Evolutionary conservation across 1,139 yeast genomes (phyloP).

Genomic region (Petasospora rhodanensis): DNA sequence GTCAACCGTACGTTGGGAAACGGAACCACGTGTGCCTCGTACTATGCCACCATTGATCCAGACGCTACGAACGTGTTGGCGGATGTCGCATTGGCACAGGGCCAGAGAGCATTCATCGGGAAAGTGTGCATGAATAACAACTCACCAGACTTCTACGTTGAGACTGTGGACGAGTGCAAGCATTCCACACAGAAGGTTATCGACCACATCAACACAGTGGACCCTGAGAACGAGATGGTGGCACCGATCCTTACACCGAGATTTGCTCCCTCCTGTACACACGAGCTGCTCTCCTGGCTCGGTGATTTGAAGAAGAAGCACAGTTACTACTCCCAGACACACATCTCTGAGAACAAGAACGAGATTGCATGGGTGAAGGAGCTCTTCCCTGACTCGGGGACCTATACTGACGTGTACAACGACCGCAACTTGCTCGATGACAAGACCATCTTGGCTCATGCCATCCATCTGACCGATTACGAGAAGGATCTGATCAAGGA

Average conservation of each 20-base stretch:
- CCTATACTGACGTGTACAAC: slow-evolving; percentile 78
- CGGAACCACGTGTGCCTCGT: slow-evolving; percentile 92
- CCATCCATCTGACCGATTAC: slow-evolving; percentile 63
- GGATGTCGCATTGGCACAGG: slow-evolving; percentile 55
- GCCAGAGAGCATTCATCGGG: slow-evolving; percentile 90
- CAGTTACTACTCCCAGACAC: slow-evolving; percentile 79
- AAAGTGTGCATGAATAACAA: slow-evolving; percentile 87
- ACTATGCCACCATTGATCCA: slow-evolving; percentile 83
- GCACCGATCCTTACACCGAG: slow-evolving; percentile 86
- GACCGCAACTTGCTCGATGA: slow-evolving; percentile 52
- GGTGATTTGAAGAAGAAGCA: slow-evolving; percentile 45
- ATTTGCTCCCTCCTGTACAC: slow-evolving; percentile 86
- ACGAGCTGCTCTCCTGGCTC: slow-evolving; percentile 54
- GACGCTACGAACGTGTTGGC: slow-evolving; percentile 75
- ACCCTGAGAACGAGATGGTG: slow-evolving; percentile 44
- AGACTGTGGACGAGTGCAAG: slow-evolving; percentile 55
- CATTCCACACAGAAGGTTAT: slow-evolving; percentile 55
- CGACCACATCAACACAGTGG: slow-evolving; percentile 43
- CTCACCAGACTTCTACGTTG: slow-evolving; percentile 66
- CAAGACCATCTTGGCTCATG: slow-evolving; percentile 84
- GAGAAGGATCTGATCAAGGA: slow-evolving; percentile 57
- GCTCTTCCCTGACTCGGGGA: slow-evolving; percentile 64
- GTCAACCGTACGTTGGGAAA: slow-evolving; percentile 60
- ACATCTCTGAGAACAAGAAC: slow-evolving; percentile 70
- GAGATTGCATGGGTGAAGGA: slow-evolving; percentile 76